These are phyloP conservation scores for Cucumis melo DNA, from an alignment of 306 rosid genomes.

Conservation along the genomic window DNA sequence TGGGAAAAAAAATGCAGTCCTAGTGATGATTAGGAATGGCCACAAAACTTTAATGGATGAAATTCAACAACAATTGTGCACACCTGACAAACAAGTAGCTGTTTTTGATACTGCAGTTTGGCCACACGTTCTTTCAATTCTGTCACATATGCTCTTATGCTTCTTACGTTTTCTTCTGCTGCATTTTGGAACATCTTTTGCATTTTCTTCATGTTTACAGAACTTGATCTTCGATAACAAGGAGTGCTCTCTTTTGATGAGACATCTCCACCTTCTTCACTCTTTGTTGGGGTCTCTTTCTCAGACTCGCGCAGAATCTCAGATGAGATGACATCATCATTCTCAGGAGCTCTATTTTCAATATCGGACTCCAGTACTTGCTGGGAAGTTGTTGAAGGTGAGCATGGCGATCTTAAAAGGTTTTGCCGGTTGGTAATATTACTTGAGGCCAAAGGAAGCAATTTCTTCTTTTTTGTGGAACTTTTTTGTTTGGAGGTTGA, in stretches of 20 bases:
- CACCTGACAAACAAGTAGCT: conserved; percentile 99
- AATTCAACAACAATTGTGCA: conserved; percentile 6
- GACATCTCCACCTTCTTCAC: conserved; percentile 78
- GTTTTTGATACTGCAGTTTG: conserved; percentile 94
- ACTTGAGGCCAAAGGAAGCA: conserved; percentile 72
- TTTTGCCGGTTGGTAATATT: conserved; percentile 44
- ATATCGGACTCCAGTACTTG: conserved; percentile 58
- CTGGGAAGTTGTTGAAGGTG: conserved; percentile 62
- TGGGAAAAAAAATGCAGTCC: neutral
- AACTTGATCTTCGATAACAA: conserved; percentile 66
- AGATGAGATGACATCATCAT: conserved; percentile 35
- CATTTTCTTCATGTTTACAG: conserved; percentile 99
- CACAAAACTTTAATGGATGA: neutral
- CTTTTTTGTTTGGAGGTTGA: conserved; percentile 58
- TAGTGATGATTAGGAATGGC: neutral
- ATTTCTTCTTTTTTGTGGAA: conserved; percentile 59
- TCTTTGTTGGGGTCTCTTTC: conserved; percentile 79
- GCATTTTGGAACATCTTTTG: conserved; percentile 99
- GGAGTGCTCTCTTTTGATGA: conserved; percentile 78
- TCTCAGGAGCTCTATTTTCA: conserved; percentile 70
- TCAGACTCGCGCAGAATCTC: conserved; percentile 56
- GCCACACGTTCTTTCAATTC: conserved; percentile 99
- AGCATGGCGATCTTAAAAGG: conserved; percentile 84
- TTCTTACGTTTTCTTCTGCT: conserved; percentile 98
- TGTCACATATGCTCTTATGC: conserved; percentile 88